Percentiles rank a stretch among this genome's conserved stretches.
Evolutionary conservation across 1,284 basidiomycete species (phyloP).

Genomic region (Tilletia indica): DNA sequence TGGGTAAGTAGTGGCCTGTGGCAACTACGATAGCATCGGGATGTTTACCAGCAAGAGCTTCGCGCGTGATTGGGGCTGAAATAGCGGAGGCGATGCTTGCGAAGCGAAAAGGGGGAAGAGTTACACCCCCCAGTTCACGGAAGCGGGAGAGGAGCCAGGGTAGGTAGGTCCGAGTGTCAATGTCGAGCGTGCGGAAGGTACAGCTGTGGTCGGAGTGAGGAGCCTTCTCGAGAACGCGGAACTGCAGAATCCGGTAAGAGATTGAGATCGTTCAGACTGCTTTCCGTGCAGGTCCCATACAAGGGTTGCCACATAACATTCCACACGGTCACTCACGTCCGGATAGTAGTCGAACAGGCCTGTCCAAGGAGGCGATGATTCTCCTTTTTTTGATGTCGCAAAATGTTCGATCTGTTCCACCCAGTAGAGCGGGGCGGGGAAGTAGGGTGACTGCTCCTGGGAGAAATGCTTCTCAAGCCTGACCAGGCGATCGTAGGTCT

Average conservation of each 20-base stretch:
- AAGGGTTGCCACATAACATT: background rate
- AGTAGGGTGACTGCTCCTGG: background rate
- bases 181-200: conserved; percentile 38
- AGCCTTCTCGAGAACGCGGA: background rate
- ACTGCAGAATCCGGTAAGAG: background rate
- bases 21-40: conserved; percentile 30
- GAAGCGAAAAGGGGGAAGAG: conserved; percentile 20
- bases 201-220: conserved; percentile 23
- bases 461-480: conserved; percentile 26
- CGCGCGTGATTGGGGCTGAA: background rate
- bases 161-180: conserved; percentile 45
- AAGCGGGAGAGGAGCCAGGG: conserved; percentile 32
- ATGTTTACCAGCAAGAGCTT: conserved; percentile 3
- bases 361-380: conserved; percentile 20
- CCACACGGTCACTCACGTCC: conserved; percentile 27
- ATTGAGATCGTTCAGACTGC: background rate
- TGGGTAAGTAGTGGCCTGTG: conserved; percentile 29
- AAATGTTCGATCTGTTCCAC: conserved; percentile 45
- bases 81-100: background rate
- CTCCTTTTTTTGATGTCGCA: conserved; percentile 1
- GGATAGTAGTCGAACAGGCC: conserved; percentile 43
- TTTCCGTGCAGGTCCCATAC: too few relatives aligned
- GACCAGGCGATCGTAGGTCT: conserved; percentile 32
- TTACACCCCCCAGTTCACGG: conserved; percentile 33
- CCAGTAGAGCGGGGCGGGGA: conserved; percentile 35